These are phyloP conservation scores for Syzygium aromaticum DNA, from an alignment of 345 rosid species.

Conservation along the genomic window DNA sequence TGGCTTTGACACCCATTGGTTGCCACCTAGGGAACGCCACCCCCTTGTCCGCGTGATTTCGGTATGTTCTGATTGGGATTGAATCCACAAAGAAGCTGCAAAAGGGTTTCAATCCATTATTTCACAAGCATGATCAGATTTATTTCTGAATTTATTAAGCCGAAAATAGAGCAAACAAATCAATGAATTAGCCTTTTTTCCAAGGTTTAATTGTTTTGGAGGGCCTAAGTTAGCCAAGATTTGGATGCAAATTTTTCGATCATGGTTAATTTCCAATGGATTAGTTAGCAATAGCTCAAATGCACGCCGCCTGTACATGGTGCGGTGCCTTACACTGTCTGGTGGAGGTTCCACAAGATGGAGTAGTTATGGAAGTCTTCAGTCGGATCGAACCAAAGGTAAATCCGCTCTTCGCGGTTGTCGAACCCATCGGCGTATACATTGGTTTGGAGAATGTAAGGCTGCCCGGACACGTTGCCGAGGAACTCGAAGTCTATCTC, in stretches of 20 bases:
- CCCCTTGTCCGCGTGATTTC: constrained; percentile 69
- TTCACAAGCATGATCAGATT: not conserved
- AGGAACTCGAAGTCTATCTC: constrained; percentile 83
- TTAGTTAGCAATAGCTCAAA: not conserved
- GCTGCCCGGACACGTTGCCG: constrained; percentile 61
- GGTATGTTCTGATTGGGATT: constrained; percentile 61
- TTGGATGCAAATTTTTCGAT: no score
- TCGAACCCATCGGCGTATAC: constrained; percentile 57
- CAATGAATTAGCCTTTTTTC: no score
- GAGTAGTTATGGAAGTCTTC: constrained; percentile 69
- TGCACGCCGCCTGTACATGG: not conserved
- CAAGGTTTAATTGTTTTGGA: no score
- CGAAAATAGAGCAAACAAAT: no score
- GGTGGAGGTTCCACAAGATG: constrained; percentile 73
- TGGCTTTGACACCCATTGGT: constrained; percentile 56
- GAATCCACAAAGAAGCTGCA: constrained; percentile 71
- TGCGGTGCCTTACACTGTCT: constrained; percentile 54
- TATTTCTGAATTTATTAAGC: no score
- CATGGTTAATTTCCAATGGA: not conserved
- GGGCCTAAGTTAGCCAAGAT: no score
- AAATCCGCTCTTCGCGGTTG: constrained; percentile 66
- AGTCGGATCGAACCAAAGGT: constrained; percentile 93
- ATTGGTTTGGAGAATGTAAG: constrained; percentile 82
- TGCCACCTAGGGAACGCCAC: constrained; percentile 67
- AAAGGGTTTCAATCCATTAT: not conserved